These are phyloP conservation scores for Evernia prunastri DNA, from an alignment of 495 filamentous ascomycete species.

Conservation along the genomic window DNA sequence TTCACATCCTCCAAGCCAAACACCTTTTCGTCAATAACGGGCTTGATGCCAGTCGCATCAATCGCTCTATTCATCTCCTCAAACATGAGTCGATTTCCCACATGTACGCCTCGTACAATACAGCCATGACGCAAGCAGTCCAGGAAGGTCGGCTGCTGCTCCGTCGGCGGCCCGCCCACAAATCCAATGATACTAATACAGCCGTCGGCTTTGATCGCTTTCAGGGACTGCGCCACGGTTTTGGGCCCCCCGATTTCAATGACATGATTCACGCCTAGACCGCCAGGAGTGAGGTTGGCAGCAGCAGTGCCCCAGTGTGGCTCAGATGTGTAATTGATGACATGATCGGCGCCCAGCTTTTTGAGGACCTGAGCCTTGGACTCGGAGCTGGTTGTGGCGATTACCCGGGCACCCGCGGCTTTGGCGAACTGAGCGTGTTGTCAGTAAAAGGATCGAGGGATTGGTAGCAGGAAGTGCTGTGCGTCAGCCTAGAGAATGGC, in stretches of 20 bases:
- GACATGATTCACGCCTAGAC: conserved; percentile 60
- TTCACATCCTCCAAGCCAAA: conserved; percentile 45
- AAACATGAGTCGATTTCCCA: conserved; percentile 45
- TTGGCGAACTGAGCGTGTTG: conserved; percentile 61
- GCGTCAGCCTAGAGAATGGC: too few species aligned
- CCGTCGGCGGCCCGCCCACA: conserved; percentile 41
- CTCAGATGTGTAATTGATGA: conserved; percentile 68
- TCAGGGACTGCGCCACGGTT: conserved; percentile 55
- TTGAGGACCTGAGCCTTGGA: conserved; percentile 60
- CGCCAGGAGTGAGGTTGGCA: conserved; percentile 52
- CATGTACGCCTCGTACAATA: conserved; percentile 46
- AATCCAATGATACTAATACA: conserved; percentile 62
- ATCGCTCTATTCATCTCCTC: conserved; percentile 50
- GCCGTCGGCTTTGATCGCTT: conserved; percentile 60
- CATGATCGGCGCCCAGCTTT: conserved; percentile 65
- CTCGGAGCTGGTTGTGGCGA: conserved; percentile 66
- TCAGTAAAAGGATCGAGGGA: background rate
- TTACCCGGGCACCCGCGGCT: conserved; percentile 70
- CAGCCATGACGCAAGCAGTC: conserved; percentile 38
- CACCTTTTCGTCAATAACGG: conserved; percentile 47
- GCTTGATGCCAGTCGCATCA: conserved; percentile 49
- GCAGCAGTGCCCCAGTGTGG: conserved; percentile 68
- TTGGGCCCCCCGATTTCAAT: conserved; percentile 60
- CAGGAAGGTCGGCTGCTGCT: conserved; percentile 36
- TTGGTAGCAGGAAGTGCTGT: too few species aligned